Conservation (phyloP, 768 basidiomycete genomes). For the Lepiota venenata region DNA sequence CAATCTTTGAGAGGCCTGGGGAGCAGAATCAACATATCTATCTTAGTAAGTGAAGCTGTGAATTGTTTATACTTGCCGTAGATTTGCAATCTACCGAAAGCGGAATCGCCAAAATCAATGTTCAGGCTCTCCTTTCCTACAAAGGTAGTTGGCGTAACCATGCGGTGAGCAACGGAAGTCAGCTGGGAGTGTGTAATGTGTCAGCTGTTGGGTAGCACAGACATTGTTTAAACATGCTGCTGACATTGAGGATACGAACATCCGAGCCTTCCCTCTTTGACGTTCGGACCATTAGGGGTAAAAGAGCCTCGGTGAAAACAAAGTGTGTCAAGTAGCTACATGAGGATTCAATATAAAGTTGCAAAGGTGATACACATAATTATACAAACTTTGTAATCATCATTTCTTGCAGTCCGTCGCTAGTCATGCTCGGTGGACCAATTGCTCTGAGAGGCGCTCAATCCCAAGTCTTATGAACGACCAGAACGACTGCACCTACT, state of each 20-base stretch:
- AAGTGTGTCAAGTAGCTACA: slow-evolving; percentile 51
- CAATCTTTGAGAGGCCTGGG: slow-evolving; percentile 48
- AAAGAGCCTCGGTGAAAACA: slow-evolving; percentile 49
- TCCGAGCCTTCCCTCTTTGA: slow-evolving; percentile 45
- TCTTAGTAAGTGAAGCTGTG: background rate
- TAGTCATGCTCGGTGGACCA: slow-evolving; percentile 14
- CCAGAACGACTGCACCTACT: background rate
- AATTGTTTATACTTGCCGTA: slow-evolving; percentile 26
- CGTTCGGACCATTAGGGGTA: slow-evolving; percentile 50
- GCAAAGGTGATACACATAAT: background rate
- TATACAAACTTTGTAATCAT: slow-evolving; percentile 9
- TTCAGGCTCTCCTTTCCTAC: slow-evolving; percentile 32
- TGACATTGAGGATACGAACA: slow-evolving; percentile 58
- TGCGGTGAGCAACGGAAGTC: slow-evolving; percentile 24
- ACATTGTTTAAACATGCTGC: slow-evolving; percentile 14
- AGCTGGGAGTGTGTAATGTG: slow-evolving; percentile 22
- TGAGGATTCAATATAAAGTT: background rate
- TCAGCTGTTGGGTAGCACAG: background rate
- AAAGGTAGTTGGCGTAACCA: slow-evolving; percentile 23
- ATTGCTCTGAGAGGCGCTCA: background rate
- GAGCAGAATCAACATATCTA: background rate
- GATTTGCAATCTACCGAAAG: slow-evolving; percentile 17
- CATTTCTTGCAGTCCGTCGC: slow-evolving; percentile 15
- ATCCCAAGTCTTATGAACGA: background rate
- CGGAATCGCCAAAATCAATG: slow-evolving; percentile 23